Evolutionary conservation across 495 filamentous ascomycete genomes (phyloP), one percentile per base, ranked within the genome.

Genomic region (Xylaria bambusicola): DNA sequence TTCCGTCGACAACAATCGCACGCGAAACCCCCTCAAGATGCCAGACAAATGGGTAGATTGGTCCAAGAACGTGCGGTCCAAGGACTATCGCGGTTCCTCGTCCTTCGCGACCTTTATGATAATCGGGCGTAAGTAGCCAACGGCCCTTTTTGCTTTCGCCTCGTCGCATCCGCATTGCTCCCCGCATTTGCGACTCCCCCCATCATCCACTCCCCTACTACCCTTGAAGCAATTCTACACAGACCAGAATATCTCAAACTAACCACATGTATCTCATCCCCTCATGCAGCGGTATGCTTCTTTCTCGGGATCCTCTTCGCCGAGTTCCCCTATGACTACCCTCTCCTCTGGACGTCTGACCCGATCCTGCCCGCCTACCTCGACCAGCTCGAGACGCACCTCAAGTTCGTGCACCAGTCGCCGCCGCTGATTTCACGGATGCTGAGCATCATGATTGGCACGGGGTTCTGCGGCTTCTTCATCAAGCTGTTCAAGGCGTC

Each of bases 231-330:
- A 29, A 6, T 10, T 10, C 1, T 7, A 3, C 35, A 26, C 33
- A 12, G 3, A 5, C 10, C 49, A 52, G 15, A 23, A 48, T 20
- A 51, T n/a, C 29, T 20, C 38, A 21, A 24, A 41, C 44, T 68
- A 56, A 63, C 27, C 23, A 27, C 15, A 20, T 2, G 12, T 15
- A 5, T 13, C 41, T 29, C n/a, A 8, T 1, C 36, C 15, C 15
- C 13, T 23, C 8, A n/a, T n/a, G n/a, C 17, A 60, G 90, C 92
- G 60, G 91, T 88, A 29, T 93, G 87, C 70, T 98, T 98, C 85
- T 94, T 96, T 85, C 88, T 98, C 57, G 94, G 94, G 65, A 94
- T 98, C 71, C 88, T 98, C 76, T 98, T 98, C 87, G 91, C 92
- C 71, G 84, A 87, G 65, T 95, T 97, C 77, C 91, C 95, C 58